phyloP scores from a whole-genome alignment of 495 filamentous ascomycete species.

The Hypoxylon subgilvum region DNA sequence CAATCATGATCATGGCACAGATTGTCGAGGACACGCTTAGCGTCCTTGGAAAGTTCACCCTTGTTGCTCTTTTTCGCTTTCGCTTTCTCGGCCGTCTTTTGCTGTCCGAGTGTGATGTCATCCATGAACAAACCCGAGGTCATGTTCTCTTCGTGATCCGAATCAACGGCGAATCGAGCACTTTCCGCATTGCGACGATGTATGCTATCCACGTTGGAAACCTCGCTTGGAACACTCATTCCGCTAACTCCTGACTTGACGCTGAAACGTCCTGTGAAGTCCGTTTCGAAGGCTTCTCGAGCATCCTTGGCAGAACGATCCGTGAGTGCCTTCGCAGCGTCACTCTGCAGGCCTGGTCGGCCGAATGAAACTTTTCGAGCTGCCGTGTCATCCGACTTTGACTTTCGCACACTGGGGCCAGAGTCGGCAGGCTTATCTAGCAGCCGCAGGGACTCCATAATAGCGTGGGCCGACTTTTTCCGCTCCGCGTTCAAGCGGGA shows the following conservation, averaged over 20 bases:
- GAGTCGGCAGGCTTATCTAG: slow-evolving; percentile 12
- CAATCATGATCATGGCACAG: slow-evolving; percentile 66
- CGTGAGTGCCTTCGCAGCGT: slow-evolving; percentile 20
- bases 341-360: slow-evolving; percentile 3
- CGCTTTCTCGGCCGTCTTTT: slow-evolving; percentile 37
- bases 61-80: slow-evolving; percentile 30
- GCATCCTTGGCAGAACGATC: slow-evolving; percentile 1
- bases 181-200: slow-evolving; percentile 44
- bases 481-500: slow-evolving; percentile 39
- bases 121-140: slow-evolving; percentile 76
- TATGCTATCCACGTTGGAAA: slow-evolving; percentile 27
- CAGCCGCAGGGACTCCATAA: neutral
- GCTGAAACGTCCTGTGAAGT: slow-evolving; percentile 50
- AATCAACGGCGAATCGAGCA: slow-evolving; percentile 31
- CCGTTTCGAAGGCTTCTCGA: slow-evolving; percentile 14
- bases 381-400: slow-evolving; percentile 20
- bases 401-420: slow-evolving; percentile 7
- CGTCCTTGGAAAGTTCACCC: slow-evolving; percentile 53
- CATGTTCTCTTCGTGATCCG: slow-evolving; percentile 63
- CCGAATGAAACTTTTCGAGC: slow-evolving; percentile 34
- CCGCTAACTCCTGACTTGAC: slow-evolving; percentile 49
- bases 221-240: slow-evolving; percentile 40
- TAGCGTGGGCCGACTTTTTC: slow-evolving; percentile 12
- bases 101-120: slow-evolving; percentile 52
- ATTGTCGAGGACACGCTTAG: slow-evolving; percentile 64